Percentiles rank a stretch among this genome's conserved stretches.
These are phyloP conservation scores for Picochlorum sp. DNA, from an alignment of 139 green algal species.

Conservation along the genomic window DNA sequence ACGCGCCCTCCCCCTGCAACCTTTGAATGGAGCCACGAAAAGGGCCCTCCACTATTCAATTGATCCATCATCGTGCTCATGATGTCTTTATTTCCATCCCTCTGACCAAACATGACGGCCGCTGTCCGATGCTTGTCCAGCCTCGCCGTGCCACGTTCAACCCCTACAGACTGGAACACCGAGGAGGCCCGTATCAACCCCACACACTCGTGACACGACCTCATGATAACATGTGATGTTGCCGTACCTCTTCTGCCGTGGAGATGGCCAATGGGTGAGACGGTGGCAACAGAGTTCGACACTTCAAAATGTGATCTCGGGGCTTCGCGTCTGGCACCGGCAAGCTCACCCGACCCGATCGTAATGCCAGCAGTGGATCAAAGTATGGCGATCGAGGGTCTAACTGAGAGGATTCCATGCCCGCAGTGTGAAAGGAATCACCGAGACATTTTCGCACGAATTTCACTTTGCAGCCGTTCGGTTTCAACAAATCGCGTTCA, in stretches of 20 bases:
- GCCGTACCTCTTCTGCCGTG: constrained; percentile 11
- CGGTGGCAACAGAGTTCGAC: constrained; percentile 40
- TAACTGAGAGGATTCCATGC: too few relatives aligned
- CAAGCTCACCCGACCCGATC: constrained; percentile 22
- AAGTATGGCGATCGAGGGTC: constrained; percentile 1
- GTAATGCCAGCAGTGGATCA: constrained; percentile 8
- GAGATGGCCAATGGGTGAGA: constrained; percentile 24
- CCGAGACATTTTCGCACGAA: too few relatives aligned
- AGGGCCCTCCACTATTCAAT: constrained; percentile 29
- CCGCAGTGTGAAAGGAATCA: too few relatives aligned
- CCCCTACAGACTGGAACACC: not conserved
- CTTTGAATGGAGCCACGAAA: constrained; percentile 30
- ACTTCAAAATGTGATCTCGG: constrained; percentile 54
- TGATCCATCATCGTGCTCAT: constrained; percentile 17
- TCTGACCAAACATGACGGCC: not conserved
- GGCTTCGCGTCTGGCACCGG: constrained; percentile 37
- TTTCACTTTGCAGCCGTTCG: too few relatives aligned
- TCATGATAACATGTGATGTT: not conserved
- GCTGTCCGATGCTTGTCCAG: not conserved
- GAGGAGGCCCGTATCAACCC: not conserved
- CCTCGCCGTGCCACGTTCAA: constrained; percentile 7
- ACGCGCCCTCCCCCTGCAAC: constrained; percentile 23
- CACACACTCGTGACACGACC: not conserved
- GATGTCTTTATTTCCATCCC: not conserved
- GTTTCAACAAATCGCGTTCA: too few relatives aligned